These are phyloP conservation scores for Triticum timopheevii DNA, from an alignment of 176 grass and related monocot genomes.

Conservation along the genomic window DNA sequence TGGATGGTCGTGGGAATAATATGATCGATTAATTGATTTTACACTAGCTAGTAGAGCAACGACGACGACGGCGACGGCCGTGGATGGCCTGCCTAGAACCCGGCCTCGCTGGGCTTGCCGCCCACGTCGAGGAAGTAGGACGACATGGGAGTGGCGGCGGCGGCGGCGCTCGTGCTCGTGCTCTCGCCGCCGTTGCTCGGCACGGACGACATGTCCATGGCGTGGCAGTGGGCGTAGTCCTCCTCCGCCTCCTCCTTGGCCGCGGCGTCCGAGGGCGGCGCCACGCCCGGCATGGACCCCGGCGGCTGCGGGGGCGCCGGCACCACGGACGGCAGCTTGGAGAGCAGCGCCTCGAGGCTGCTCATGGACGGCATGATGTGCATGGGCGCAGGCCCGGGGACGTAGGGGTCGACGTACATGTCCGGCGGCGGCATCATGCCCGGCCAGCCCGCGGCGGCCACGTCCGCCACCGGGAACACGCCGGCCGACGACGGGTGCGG, in stretches of 20 bases:
- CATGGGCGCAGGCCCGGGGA: slow-evolving; percentile 34
- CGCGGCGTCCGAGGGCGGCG: neutral
- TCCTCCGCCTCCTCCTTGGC: slow-evolving; percentile 45
- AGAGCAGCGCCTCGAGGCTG: slow-evolving; percentile 95
- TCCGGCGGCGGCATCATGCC: slow-evolving; percentile 45
- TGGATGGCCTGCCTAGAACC: slow-evolving; percentile 41
- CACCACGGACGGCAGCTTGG: slow-evolving; percentile 88
- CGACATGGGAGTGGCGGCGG: slow-evolving; percentile 32
- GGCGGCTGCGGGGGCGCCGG: neutral
- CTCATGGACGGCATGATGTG: slow-evolving; percentile 96
- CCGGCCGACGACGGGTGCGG: slow-evolving; percentile 80
- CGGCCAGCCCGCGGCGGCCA: slow-evolving; percentile 32
- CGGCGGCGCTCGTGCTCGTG: slow-evolving; percentile 20
- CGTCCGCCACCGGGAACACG: slow-evolving; percentile 50
- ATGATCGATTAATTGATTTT: neutral
- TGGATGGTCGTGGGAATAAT: neutral
- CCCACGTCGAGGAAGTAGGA: slow-evolving; percentile 63
- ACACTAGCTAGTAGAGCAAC: neutral
- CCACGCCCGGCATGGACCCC: neutral
- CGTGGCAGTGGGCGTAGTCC: slow-evolving; percentile 38
- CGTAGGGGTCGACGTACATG: slow-evolving; percentile 62
- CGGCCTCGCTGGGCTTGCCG: slow-evolving; percentile 47
- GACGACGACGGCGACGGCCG: neutral
- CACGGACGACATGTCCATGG: slow-evolving; percentile 3
- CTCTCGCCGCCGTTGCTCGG: slow-evolving; percentile 40